A percentile compares a stretch with the other conserved stretches of the same genome.
These are phyloP conservation scores for Ceratocystis smalleyi DNA, from an alignment of 2,329 filamentous ascomycete genomes.

Conservation along the genomic window DNA sequence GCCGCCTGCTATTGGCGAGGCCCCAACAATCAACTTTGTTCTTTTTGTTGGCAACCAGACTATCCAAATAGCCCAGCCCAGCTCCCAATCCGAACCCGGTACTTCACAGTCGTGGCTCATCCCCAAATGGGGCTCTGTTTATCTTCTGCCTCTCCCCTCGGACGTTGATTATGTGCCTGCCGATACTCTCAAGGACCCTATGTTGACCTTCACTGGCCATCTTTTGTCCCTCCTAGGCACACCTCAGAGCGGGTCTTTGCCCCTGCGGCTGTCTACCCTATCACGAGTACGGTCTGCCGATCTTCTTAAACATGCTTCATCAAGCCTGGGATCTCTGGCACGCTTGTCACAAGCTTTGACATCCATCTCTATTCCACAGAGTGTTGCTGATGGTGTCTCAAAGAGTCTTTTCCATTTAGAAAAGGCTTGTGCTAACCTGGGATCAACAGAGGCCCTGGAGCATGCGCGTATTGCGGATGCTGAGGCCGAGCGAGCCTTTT, in stretches of 20 bases:
- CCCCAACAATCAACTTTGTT: conserved; percentile 91
- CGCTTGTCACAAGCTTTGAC: conserved; percentile 69
- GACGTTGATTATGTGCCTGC: conserved; percentile 40
- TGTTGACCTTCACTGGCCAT: conserved; percentile 83
- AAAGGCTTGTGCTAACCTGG: conserved; percentile 57
- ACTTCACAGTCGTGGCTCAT: conserved; percentile 66
- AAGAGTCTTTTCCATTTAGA: conserved; percentile 65
- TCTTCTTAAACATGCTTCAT: conserved; percentile 75
- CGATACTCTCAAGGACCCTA: conserved; percentile 56
- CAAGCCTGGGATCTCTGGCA: conserved; percentile 82
- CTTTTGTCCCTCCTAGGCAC: conserved; percentile 76
- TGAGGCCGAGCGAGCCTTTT: conserved; percentile 87
- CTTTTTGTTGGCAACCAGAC: conserved; percentile 73
- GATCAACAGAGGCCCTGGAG: conserved; percentile 50
- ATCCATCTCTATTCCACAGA: conserved; percentile 78
- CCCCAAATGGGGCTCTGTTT: conserved; percentile 78
- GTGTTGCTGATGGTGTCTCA: conserved; percentile 72
- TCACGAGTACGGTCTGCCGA: conserved; percentile 74
- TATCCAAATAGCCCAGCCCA: conserved; percentile 35
- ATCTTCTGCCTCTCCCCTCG: conserved; percentile 35
- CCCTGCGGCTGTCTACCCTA: conserved; percentile 69
- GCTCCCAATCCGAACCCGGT: conserved; percentile 14
- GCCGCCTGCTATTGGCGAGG: conserved; percentile 80
- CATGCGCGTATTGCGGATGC: conserved; percentile 73
- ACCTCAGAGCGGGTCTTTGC: conserved; percentile 67